A percentile compares a stretch with the other conserved stretches of the same genome.
Conservation (phyloP, 192 early-diverging fungal species). For the Entomortierella beljakovae region DNA sequence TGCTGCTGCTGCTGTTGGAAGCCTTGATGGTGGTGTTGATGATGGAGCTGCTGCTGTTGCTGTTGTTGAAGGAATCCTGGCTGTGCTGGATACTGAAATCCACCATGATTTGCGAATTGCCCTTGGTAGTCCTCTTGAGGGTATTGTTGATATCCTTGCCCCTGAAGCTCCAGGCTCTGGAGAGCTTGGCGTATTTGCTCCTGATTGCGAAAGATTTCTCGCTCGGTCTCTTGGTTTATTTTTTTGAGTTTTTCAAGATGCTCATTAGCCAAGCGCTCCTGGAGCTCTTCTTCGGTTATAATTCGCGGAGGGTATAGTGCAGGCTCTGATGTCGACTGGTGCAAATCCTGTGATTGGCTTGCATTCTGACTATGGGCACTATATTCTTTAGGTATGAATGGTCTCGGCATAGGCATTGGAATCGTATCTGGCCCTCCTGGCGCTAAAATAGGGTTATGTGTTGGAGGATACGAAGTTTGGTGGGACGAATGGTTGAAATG, state of each 20-base stretch:
- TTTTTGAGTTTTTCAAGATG: conserved; percentile 36
- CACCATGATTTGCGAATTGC: conserved; percentile 12
- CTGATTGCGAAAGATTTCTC: conserved; percentile 18
- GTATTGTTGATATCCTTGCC: conserved; percentile 15
- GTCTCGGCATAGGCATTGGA: conserved; percentile 39
- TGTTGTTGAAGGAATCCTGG: conserved; percentile 12
- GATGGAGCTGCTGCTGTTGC: conserved; percentile 19
- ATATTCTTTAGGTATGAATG: conserved; percentile 11
- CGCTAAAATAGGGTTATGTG: not conserved
- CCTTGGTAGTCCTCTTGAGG: conserved; percentile 13
- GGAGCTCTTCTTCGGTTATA: conserved; percentile 27
- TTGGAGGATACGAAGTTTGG: conserved; percentile 5
- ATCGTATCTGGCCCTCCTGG: not conserved
- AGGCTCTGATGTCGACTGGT: conserved; percentile 15
- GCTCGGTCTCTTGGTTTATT: conserved; percentile 33
- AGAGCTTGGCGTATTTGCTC: conserved; percentile 22
- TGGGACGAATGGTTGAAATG: conserved; percentile 1
- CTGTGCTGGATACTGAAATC: conserved; percentile 12
- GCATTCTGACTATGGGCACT: not conserved
- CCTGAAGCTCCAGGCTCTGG: conserved; percentile 35
- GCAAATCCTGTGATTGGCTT: conserved; percentile 13
- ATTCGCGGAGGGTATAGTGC: conserved; percentile 45
- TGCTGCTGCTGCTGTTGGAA: not conserved
- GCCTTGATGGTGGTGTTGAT: conserved; percentile 28
- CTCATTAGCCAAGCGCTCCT: conserved; percentile 22